Percentiles rank a stretch among this genome's conserved stretches.
These are phyloP conservation scores for Niveomyces coronatus DNA, from an alignment of 2,329 filamentous ascomycete species.

Conservation along the genomic window DNA sequence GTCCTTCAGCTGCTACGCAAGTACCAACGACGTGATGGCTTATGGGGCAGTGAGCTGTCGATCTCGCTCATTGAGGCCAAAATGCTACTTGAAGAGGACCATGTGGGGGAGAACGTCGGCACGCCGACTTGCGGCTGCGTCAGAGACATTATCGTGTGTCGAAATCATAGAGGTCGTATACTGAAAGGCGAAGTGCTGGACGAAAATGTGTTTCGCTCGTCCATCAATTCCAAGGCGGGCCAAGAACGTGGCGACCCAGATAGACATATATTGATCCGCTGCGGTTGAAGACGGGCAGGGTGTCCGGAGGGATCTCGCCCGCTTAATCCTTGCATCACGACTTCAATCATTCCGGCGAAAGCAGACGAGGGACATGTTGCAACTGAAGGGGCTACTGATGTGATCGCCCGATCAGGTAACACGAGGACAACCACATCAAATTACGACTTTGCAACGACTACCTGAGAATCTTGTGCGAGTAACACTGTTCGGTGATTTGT, in stretches of 20 bases:
- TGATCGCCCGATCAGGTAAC: no score
- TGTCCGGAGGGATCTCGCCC: background rate
- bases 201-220: background rate
- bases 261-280: background rate
- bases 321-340: no score
- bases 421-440: no score
- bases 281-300: background rate
- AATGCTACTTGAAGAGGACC: background rate
- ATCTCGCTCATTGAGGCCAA: background rate
- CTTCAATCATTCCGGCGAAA: no score
- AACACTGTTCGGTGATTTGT: no score
- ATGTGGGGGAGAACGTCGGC: background rate
- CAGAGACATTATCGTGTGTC: background rate
- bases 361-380: no score
- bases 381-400: no score
- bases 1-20: background rate
- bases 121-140: background rate
- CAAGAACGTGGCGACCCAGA: background rate
- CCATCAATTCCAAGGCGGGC: background rate
- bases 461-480: no score
- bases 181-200: background rate
- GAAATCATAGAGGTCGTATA: background rate
- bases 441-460: no score
- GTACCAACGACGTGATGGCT: background rate
- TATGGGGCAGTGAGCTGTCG: constrained; percentile 3